A percentile compares a stretch with the other conserved stretches of the same genome.
Evolutionary conservation across 331 rosid species (phyloP).

Genomic region (Acacia concinna): DNA sequence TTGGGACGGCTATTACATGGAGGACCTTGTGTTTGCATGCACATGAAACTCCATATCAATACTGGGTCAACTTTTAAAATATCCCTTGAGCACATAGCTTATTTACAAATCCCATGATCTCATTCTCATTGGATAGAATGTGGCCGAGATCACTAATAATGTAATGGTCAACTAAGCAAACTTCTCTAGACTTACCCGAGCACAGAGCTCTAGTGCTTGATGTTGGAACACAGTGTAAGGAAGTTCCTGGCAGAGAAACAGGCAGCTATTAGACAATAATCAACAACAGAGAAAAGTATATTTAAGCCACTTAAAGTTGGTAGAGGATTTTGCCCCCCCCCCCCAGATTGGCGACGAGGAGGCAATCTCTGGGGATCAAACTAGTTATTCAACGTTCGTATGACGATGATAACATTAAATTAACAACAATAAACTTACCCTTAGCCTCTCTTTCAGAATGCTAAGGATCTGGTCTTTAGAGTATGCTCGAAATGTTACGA

Average conservation of each 20-base stretch:
- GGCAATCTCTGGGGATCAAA: background rate
- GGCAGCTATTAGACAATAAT: constrained; percentile 16
- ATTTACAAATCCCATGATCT: background rate
- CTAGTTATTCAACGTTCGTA: background rate
- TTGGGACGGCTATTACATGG: background rate
- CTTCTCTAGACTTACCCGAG: constrained; percentile 53
- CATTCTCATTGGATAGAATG: background rate
- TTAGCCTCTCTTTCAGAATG: constrained; percentile 80
- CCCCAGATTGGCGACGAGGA: background rate
- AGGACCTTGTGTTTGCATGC: background rate
- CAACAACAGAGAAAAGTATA: constrained; percentile 2
- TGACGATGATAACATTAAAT: background rate
- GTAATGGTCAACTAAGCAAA: constrained; percentile 6
- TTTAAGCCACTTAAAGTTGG: background rate
- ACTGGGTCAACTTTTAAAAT: background rate
- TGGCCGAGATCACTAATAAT: background rate
- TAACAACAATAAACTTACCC: constrained; percentile 47
- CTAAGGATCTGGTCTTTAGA: constrained; percentile 74
- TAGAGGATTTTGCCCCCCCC: background rate
- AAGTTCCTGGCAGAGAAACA: constrained; percentile 51
- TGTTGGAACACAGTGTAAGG: constrained; percentile 71
- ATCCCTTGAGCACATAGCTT: background rate
- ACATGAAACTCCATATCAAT: constrained; percentile 1
- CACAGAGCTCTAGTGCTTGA: constrained; percentile 89
- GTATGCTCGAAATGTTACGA: constrained; percentile 79